These are phyloP conservation scores for Macrophomina tecta DNA, from an alignment of 2,329 filamentous ascomycete species.

Conservation along the genomic window DNA sequence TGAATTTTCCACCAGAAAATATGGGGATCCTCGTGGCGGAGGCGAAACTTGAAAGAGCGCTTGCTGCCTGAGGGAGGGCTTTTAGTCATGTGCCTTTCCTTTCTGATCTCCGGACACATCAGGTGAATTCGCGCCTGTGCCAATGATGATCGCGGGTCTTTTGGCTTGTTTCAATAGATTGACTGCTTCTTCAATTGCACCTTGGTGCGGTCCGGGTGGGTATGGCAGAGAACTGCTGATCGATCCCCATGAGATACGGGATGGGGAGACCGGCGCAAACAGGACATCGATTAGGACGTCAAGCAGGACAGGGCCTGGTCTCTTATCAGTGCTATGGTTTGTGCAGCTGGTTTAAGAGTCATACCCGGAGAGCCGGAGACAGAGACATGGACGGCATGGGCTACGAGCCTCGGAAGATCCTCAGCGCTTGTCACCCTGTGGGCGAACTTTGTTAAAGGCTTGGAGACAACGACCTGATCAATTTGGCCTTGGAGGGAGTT, in stretches of 20 bases:
- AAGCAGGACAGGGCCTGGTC: conserved; percentile 45
- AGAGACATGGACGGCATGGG: conserved; percentile 49
- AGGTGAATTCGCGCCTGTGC: conserved; percentile 45
- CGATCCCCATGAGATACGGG: conserved; percentile 50
- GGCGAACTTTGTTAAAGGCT: conserved; percentile 54
- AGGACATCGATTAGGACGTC: conserved; percentile 51
- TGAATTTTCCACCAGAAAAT: conserved; percentile 50
- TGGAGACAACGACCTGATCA: conserved; percentile 53
- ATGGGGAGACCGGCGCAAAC: conserved; percentile 48
- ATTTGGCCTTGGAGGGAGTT: conserved; percentile 55
- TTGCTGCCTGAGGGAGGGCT: conserved; percentile 34
- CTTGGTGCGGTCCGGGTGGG: conserved; percentile 45
- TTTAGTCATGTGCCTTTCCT: background rate
- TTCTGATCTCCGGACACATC: background rate
- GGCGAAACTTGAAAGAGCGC: conserved; percentile 42
- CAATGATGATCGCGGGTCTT: conserved; percentile 50
- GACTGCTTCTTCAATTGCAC: conserved; percentile 43
- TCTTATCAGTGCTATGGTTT: conserved; percentile 37
- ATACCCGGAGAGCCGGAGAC: conserved; percentile 45
- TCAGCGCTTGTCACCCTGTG: conserved; percentile 52
- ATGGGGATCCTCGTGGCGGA: conserved; percentile 46
- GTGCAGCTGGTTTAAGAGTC: background rate
- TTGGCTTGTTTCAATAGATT: conserved; percentile 42
- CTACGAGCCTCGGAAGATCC: conserved; percentile 54
- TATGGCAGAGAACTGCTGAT: conserved; percentile 44